Base-by-base conservation (phyloP, 2,329 filamentous ascomycete genomes). In the Epichloe festucae region DNA sequence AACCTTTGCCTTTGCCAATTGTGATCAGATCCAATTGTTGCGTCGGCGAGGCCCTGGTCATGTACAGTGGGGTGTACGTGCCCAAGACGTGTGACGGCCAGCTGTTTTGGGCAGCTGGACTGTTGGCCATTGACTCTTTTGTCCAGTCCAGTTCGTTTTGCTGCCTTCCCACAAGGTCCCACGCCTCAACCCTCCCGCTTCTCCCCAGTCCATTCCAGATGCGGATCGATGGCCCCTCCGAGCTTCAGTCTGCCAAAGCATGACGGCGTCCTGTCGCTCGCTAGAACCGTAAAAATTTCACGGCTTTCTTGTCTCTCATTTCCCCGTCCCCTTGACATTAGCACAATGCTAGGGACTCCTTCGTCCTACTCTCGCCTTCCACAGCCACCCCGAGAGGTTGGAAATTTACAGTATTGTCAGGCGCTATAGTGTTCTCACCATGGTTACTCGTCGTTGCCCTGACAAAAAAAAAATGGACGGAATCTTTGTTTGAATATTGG, bases 151-250 rank as follows among this genome's bases (percentile, higher is more conserved):
- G 8, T 31, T 11, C 27, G 27, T 31, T 31, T 31, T 31, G 31
- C 31, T 31, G 31, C 3, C 31, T 10, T 31, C 31, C 31, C 17
- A 17, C 17, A 17, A 17, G 17, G 17, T 17, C 17, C 17, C 31
- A 31, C 31, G 31, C 31, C 31, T 31, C 10, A 31, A 31, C 1
- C 31, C 31, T 31, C 31, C 31, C 31, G 31, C 31, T 4, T 31
- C 31, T 31, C 1, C 10, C 31, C 3, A 31, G 31, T 4, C 51
- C 52, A 57, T 58, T 54, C 56, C 56, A 49, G 48, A 58, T 55
- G 56, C 56, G 56, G 56, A 51, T 46, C 46, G 43, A 14, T 23
- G 46, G 35, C 8, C 39, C n/a, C 36, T 8, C 35, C 36, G 45
- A 27, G 49, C 47, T 53, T 49, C 49, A 54, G 52, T 45, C 49